Base-by-base conservation (phyloP, 495 filamentous ascomycete species). In the Aspergillus cristatus region DNA sequence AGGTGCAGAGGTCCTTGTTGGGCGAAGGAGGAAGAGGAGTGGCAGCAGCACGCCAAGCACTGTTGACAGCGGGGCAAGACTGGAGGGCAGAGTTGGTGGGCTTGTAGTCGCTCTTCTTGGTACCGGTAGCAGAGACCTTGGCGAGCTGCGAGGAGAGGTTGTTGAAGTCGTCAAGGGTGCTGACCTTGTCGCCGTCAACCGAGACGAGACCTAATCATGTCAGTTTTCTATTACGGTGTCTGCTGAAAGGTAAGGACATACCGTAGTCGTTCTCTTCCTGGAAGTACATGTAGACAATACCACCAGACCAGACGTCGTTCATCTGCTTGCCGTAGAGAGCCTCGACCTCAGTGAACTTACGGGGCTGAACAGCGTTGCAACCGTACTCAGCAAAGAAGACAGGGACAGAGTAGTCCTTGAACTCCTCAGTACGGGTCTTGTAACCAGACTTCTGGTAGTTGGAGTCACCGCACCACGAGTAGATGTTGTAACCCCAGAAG, bases 401-500 rank as follows among this genome's bases (percentile, higher is more conserved):
- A 25, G 90, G 90, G 6, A 95, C 81, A 0, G 81, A 82, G 63
- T 86, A 96, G 54, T 78, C 79, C 17, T 63, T 60, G 70, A 91
- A 95, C 61, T 93, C 85, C 20, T 80, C 58, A 28, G 84, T 86
- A 46, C 86, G 78, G 18, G 72, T 71, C 38, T 82, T 67, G 58
- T 82, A 97, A 4, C 84, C 83, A 0, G 90, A 95, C 28, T 65
- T 48, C 40, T 68, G 54, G 49, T 79, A 87, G 30, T 35, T 53
- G 48, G 79, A 88, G 39, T 86, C 60, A 37, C 90, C 90, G 57
- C 90, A 96, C 88, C 89, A 97, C 18, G 83, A 86, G 68, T 96
- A 96, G 65, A 95, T 87, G 60, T 96, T 97, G 75, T 94, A 94
- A 37, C 90, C 90, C 82, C 85, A 95, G 70, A 86, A 96, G 58